Percentiles rank a stretch among this genome's conserved stretches.
phyloP scores from a whole-genome alignment of 495 filamentous ascomycete genomes.

The Penicillium turbatum region DNA sequence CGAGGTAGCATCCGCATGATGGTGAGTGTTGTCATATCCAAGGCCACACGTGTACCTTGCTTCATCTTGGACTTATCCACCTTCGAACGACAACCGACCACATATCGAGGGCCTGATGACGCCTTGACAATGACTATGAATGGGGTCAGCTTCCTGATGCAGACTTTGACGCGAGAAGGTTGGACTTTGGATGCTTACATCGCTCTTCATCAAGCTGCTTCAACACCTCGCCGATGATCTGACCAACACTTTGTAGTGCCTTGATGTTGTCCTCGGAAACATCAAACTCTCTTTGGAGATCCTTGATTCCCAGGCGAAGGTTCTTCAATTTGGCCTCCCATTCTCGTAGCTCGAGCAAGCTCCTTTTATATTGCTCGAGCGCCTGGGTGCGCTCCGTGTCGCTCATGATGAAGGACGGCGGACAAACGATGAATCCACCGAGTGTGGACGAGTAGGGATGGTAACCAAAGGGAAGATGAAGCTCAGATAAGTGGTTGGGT shows the following conservation, averaged over 20 bases:
- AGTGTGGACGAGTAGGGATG: background rate
- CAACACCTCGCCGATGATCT: slow-evolving; percentile 98
- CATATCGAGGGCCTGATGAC: slow-evolving; percentile 95
- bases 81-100: slow-evolving; percentile 97
- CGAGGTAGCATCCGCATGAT: slow-evolving; percentile 99
- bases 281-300: slow-evolving; percentile 88
- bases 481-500: background rate
- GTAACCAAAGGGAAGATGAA: background rate
- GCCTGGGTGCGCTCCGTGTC: slow-evolving; percentile 74
- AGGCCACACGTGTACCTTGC: slow-evolving; percentile 95
- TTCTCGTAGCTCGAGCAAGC: slow-evolving; percentile 93
- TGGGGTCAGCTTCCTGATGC: slow-evolving; percentile 7
- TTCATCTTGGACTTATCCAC: slow-evolving; percentile 96
- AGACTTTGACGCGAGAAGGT: background rate
- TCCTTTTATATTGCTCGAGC: slow-evolving; percentile 83
- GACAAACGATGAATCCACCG: slow-evolving; percentile 4
- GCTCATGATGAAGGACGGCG: slow-evolving; percentile 38
- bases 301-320: slow-evolving; percentile 90
- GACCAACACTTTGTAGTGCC: slow-evolving; percentile 95
- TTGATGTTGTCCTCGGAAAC: slow-evolving; percentile 99
- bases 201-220: slow-evolving; percentile 98
- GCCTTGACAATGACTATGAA: slow-evolving; percentile 73
- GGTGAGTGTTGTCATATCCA: slow-evolving; percentile 99
- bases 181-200: slow-evolving; percentile 53
- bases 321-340: slow-evolving; percentile 97